phyloP scores from a whole-genome alignment of 176 grass and related monocot genomes.

The Aegilops bicornis region DNA sequence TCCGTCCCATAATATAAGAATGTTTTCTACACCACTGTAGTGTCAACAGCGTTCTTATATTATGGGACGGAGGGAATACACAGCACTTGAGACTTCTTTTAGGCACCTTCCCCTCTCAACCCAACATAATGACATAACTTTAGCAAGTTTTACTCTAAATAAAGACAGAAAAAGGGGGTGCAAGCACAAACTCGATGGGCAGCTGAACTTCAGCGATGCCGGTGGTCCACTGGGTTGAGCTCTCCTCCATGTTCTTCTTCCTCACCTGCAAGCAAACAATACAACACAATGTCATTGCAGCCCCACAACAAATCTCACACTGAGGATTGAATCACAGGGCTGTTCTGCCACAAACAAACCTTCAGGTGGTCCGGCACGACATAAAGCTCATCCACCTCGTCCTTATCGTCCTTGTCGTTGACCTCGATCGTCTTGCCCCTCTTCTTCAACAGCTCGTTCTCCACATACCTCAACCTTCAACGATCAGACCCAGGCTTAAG shows the following conservation, averaged over 20 bases:
- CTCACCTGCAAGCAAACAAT: constrained; percentile 62
- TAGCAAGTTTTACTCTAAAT: constrained; percentile 3
- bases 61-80: too few species aligned
- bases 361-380: constrained; percentile 86
- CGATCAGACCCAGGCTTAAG: not conserved
- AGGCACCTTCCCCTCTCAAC: not conserved
- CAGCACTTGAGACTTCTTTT: not conserved
- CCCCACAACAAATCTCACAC: not conserved
- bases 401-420: constrained; percentile 67
- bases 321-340: not conserved
- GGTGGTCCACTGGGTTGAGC: constrained; percentile 96
- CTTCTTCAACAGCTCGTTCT: constrained; percentile 78
- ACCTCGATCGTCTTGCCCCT: constrained; percentile 73
- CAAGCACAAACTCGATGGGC: constrained; percentile 64
- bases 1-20: too few species aligned
- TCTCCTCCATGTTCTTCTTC: constrained; percentile 96
- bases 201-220: constrained; percentile 90
- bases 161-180: constrained; percentile 3
- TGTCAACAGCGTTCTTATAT: too few species aligned
- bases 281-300: not conserved
- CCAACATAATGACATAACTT: not conserved
- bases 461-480: constrained; percentile 92
- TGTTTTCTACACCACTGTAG: too few species aligned
- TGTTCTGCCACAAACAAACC: constrained; percentile 39
- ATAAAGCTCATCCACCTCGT: constrained; percentile 79